Evolutionary conservation across 139 green algal genomes (phyloP).

Genomic region (Microglena sp.): DNA sequence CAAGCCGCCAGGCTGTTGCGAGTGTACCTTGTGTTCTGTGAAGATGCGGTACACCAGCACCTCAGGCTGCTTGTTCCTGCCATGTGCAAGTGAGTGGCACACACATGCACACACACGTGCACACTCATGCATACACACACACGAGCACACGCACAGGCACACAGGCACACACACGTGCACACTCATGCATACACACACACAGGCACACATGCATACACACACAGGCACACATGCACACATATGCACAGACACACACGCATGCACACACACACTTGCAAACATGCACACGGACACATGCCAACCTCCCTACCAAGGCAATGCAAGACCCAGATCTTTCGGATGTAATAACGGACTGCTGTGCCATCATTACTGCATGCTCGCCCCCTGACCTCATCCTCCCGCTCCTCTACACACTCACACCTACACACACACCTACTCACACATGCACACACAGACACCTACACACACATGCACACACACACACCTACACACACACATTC

Average conservation of each 20-base stretch:
- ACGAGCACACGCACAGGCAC: background rate
- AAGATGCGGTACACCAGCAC: slow-evolving; percentile 24
- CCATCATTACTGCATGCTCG: background rate
- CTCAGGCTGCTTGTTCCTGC: slow-evolving; percentile 26
- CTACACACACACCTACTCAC: too few species aligned
- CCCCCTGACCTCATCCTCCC: background rate
- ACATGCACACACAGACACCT: background rate
- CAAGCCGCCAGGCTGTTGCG: slow-evolving; percentile 30
- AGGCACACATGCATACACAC: background rate
- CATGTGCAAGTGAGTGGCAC: slow-evolving; percentile 19
- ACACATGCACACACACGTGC: background rate
- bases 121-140: background rate
- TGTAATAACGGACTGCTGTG: background rate
- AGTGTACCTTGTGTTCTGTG: slow-evolving; percentile 25
- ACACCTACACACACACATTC: background rate
- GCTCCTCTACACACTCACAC: background rate
- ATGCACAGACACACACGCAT: background rate
- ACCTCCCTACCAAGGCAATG: slow-evolving; percentile 1
- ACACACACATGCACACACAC: background rate
- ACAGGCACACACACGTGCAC: too few species aligned
- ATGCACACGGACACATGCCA: background rate
- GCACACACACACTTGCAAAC: background rate
- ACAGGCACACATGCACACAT: background rate
- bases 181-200: background rate
- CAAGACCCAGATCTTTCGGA: background rate